Base-by-base conservation (phyloP, 257 asterid species). In the Jacaranda mimosifolia region DNA sequence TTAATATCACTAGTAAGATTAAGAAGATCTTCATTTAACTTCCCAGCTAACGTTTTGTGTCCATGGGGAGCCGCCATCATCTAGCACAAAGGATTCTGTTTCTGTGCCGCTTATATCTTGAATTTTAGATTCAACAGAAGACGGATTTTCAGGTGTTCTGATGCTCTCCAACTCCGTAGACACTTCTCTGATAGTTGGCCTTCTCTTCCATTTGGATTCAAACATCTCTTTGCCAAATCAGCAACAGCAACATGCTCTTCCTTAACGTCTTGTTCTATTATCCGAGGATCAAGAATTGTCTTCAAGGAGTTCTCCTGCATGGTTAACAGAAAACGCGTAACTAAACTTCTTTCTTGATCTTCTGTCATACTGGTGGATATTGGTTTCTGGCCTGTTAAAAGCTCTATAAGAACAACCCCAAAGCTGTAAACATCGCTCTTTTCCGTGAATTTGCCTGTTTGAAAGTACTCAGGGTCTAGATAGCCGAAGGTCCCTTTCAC, bases 351-450 rank as follows among this genome's bases (percentile, higher is more conserved):
- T 56, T 77, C 80, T 63, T 83, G 9, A 42, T 42, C 83, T 36
- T 77, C 74, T 14, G 75, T 73, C 9, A 19, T 36, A 17, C 68
- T 55, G 3, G 78, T 72, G 0, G 75, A 72, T 72, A 83, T 83
- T 14, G 87, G 82, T 14, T 77, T 83, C 49, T 68, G 49, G 11
- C 87, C 82, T 2, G 80, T 76, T 39, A 83, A 77, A 6, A 83
- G 87, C 80, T 83, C 87, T 3, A 83, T 64, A 1, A 83, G 82
- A 76, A 83, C 74, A 46, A 83, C 87, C 12, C 87, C 87, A 0
- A 84, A 84, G 60, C 83, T 80, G 57, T 84, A 84, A 6, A 83
- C 85, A 36, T 83, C 87, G 2, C 87, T 80, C 68, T 83, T 83
- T n/a, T 77, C 83, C 15, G 87, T 80, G 49, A 83, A 80, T 3